A percentile compares a stretch with the other conserved stretches of the same genome.
These are phyloP conservation scores for Tribonema minus DNA, from an alignment of 108 stramenopile genomes.

Conservation along the genomic window DNA sequence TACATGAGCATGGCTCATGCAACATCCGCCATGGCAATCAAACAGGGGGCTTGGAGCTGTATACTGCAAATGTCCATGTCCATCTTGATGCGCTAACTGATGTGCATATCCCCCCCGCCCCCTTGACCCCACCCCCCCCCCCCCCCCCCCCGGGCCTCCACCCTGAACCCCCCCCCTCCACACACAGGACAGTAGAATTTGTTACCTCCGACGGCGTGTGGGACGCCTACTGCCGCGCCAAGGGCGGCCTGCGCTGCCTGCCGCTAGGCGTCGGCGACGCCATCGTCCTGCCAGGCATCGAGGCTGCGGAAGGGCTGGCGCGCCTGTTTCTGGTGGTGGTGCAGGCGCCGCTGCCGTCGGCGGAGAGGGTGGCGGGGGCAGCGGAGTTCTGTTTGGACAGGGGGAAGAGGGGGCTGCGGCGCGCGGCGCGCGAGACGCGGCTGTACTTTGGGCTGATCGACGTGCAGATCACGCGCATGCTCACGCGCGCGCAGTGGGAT, in stretches of 20 bases:
- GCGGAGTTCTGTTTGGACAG: conserved; percentile 28
- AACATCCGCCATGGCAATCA: too few species aligned
- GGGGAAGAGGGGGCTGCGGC: conserved; percentile 21
- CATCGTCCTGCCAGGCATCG: conserved; percentile 6
- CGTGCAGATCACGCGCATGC: conserved; percentile 21
- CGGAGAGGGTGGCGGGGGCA: conserved; percentile 33
- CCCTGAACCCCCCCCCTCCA: too few species aligned
- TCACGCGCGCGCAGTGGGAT: conserved; percentile 37
- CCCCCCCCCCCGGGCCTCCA: too few species aligned
- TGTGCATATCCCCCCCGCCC: too few species aligned
- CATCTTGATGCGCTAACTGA: not conserved
- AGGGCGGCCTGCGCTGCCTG: conserved; percentile 2
- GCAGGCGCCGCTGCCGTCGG: conserved; percentile 25
- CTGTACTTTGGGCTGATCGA: conserved; percentile 41
- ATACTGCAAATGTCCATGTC: not conserved
- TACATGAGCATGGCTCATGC: too few species aligned
- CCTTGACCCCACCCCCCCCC: too few species aligned
- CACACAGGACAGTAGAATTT: conserved; percentile 24
- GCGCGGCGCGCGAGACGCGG: conserved; percentile 13
- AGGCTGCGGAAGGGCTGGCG: conserved; percentile 22
- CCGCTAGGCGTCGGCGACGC: conserved; percentile 11
- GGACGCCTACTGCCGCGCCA: conserved; percentile 10
- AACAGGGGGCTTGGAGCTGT: too few species aligned
- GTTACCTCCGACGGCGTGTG: conserved; percentile 4
- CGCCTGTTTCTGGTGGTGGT: conserved; percentile 13